phyloP scores from a whole-genome alignment of 2,329 filamentous ascomycete genomes.

The Cercospora sojina region DNA sequence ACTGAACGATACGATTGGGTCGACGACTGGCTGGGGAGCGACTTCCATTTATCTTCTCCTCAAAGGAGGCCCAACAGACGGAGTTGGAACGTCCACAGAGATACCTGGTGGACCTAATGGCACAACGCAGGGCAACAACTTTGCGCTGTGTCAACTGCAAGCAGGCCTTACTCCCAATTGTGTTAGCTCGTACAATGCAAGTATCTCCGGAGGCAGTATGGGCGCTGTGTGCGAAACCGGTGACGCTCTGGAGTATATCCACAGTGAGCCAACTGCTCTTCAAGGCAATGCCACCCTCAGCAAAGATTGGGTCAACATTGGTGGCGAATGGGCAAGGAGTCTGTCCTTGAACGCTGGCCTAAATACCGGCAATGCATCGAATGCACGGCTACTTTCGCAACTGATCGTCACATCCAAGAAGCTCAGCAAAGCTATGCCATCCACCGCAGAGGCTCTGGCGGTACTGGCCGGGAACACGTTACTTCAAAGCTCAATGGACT shows the following conservation, averaged over 20 bases:
- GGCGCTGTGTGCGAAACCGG: conserved; percentile 61
- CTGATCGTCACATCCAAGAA: conserved; percentile 41
- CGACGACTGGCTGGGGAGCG: conserved; percentile 36
- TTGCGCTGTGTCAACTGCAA: conserved; percentile 66
- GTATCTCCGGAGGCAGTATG: conserved; percentile 57
- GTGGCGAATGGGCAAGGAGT: conserved; percentile 44
- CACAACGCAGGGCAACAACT: conserved; percentile 43
- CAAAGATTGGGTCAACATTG: conserved; percentile 48
- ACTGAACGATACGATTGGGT: conserved; percentile 50
- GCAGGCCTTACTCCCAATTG: conserved; percentile 65
- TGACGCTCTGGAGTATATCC: conserved; percentile 58
- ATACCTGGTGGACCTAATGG: background rate
- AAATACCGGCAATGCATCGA: conserved; percentile 45
- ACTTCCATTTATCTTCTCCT: conserved; percentile 67
- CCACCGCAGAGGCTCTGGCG: conserved; percentile 70
- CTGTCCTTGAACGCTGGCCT: conserved; percentile 47
- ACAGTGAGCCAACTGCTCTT: conserved; percentile 54
- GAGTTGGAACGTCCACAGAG: background rate
- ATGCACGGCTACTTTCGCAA: conserved; percentile 47
- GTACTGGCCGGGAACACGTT: conserved; percentile 68
- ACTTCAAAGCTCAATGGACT: conserved; percentile 57
- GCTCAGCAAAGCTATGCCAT: conserved; percentile 57
- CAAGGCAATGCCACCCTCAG: conserved; percentile 47
- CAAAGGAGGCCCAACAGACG: conserved; percentile 41
- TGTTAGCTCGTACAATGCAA: conserved; percentile 57